Conservation (phyloP, 2,329 filamentous ascomycete genomes). For the Colletotrichum filicis region DNA sequence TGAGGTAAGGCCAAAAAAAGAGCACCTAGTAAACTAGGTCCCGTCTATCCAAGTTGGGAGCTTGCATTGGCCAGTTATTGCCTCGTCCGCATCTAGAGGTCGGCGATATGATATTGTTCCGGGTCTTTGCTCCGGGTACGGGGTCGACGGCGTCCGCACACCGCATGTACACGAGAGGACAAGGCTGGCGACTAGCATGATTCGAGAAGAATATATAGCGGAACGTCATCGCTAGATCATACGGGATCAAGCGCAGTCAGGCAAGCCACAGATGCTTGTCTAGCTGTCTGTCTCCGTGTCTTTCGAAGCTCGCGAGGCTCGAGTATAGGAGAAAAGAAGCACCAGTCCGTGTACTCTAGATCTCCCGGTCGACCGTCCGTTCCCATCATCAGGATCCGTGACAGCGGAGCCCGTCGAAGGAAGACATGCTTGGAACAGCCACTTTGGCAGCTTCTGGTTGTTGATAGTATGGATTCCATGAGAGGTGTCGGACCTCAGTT, state of each 20-base stretch:
- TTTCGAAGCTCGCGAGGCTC: conserved; percentile 9
- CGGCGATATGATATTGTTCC: conserved; percentile 24
- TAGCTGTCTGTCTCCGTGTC: not conserved
- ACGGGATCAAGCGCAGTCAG: conserved; percentile 1
- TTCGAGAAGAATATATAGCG: conserved; percentile 10
- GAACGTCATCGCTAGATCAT: conserved; percentile 8
- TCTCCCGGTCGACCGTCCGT: conserved; percentile 28
- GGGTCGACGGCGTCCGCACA: conserved; percentile 6
- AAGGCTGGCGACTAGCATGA: conserved; percentile 18
- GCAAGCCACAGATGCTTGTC: not conserved
- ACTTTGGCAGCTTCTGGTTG: conserved; percentile 2
- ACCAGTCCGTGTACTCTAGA: conserved; percentile 24
- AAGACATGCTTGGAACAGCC: not conserved
- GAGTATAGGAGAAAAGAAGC: not conserved
- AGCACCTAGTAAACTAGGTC: not conserved
- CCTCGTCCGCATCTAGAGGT: conserved; percentile 23
- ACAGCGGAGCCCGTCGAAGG: conserved; percentile 29
- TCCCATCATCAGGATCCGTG: conserved; percentile 24
- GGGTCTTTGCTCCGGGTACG: conserved; percentile 9
- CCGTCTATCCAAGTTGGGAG: not conserved
- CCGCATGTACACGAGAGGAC: not conserved
- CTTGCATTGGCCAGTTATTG: conserved; percentile 9
- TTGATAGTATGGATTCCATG: not conserved
- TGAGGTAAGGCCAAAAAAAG: conserved; percentile 27
- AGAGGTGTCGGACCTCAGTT: not conserved